Base-by-base conservation (phyloP, 306 rosid species). In the Delonix regia region DNA sequence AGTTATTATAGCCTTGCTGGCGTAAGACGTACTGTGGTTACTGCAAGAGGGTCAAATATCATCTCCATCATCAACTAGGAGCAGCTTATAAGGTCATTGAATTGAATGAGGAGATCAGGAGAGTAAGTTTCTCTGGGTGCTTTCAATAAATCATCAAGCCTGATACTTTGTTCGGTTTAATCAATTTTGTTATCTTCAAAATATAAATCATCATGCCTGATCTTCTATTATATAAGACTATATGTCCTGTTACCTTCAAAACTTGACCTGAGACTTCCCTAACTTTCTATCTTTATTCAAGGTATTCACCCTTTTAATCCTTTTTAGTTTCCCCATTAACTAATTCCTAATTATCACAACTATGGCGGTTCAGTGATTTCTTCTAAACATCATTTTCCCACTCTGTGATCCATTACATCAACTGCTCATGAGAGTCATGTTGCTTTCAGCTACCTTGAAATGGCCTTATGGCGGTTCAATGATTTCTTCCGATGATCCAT, bases 1-100 rank as follows among this genome's bases (percentile, higher is more conserved):
- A n/a, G n/a, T n/a, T n/a, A n/a, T n/a, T n/a, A n/a, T n/a, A n/a
- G n/a, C n/a, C n/a, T 10, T 52, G 36, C 30, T 87, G 78, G 66
- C 96, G 98, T 75, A 94, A 94, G 85, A 92, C 94, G 16, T 89
- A 92, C 68, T 92, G 98, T 83, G 97, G 97, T 30, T 94, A 82
- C 78, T 92, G 96, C 84, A 73, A 83, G 79, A 82, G 89, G 77
- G 93, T 94, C 30, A 92, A 92, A 79, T 87, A 85, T 47, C 85
- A 92, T 2, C 55, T 94, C 52, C 73, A 66, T 68, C n/a, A n/a
- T n/a, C 89, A 89, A 81, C 80, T 89, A 11, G 91, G 90, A 84
- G 98, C 91, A 38, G 0, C 80, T 44, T 81, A 21, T 77, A 90
- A 89, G 88, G 89, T 90, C 80, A 30, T 90, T 81, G 97, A 94